phyloP scores from a whole-genome alignment of 2,329 filamentous ascomycete genomes.

The Fusarium dimerum region DNA sequence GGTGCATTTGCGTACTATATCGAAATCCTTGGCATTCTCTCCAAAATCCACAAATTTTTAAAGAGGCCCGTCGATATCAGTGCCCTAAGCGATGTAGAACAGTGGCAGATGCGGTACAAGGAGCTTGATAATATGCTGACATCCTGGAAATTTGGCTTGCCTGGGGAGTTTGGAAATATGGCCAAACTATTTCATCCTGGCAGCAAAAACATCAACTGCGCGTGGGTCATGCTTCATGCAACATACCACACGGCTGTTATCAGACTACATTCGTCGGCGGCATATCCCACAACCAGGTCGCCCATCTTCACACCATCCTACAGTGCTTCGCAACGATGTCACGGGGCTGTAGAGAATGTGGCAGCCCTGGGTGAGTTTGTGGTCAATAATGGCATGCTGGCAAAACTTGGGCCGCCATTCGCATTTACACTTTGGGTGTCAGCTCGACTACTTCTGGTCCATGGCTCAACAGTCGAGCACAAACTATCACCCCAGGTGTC shows the following conservation, averaged over 20 bases:
- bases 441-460: constrained; percentile 81
- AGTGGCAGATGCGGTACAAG: constrained; percentile 86
- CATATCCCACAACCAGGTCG: constrained; percentile 86
- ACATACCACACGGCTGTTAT: constrained; percentile 91
- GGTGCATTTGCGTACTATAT: constrained; percentile 90
- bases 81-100: constrained; percentile 78
- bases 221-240: constrained; percentile 88
- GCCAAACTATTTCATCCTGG: constrained; percentile 73
- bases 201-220: constrained; percentile 72
- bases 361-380: constrained; percentile 78
- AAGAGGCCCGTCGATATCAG: constrained; percentile 90
- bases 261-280: constrained; percentile 85
- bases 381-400: constrained; percentile 70
- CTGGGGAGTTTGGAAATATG: constrained; percentile 82
- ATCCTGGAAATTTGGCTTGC: constrained; percentile 81
- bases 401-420: constrained; percentile 84
- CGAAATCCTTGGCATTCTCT: constrained; percentile 84
- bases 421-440: constrained; percentile 93
- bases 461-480: constrained; percentile 86
- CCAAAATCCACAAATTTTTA: constrained; percentile 83
- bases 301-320: constrained; percentile 89
- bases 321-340: constrained; percentile 79
- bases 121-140: constrained; percentile 79
- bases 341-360: constrained; percentile 81
- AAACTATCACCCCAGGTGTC: constrained; percentile 77